These are phyloP conservation scores for Neonectria sp. DNA, from an alignment of 2,329 filamentous ascomycete genomes.

Conservation along the genomic window DNA sequence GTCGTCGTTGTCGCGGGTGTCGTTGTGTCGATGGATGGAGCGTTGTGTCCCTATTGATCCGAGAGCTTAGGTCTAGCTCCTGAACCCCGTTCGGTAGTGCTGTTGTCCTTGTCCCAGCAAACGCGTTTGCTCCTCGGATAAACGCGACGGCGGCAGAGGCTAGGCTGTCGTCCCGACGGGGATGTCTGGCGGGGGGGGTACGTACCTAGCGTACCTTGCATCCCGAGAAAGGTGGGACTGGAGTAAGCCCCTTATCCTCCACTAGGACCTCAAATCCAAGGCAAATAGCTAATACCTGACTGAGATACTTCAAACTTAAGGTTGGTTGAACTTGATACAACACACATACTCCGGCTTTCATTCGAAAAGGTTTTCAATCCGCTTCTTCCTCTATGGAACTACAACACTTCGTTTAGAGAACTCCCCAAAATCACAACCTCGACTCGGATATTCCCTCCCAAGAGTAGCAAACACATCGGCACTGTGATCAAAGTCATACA, in stretches of 20 bases:
- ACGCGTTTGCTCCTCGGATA: conserved; percentile 48
- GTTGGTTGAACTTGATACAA: too few relatives aligned
- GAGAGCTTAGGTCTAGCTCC: conserved; percentile 34
- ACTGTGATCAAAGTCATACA: neutral
- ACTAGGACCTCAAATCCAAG: neutral
- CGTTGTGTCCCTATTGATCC: conserved; percentile 12
- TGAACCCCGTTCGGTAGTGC: conserved; percentile 30
- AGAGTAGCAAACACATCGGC: neutral
- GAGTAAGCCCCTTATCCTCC: neutral
- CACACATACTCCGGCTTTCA: neutral
- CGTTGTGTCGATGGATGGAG: conserved; percentile 21
- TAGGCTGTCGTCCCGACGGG: neutral
- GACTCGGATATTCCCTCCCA: too few relatives aligned
- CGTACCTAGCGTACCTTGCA: conserved; percentile 26
- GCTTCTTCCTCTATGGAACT: neutral
- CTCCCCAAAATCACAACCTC: neutral
- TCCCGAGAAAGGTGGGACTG: neutral
- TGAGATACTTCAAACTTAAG: too few relatives aligned
- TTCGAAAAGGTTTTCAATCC: neutral
- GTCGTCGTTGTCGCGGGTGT: conserved; percentile 18
- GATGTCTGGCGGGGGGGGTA: conserved; percentile 17
- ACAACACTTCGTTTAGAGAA: neutral
- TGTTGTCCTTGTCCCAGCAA: conserved; percentile 15
- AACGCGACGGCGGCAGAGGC: conserved; percentile 46
- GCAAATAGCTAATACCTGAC: neutral